These are phyloP conservation scores for Rhodotorula graminis DNA, from an alignment of 768 basidiomycete species.

Conservation along the genomic window DNA sequence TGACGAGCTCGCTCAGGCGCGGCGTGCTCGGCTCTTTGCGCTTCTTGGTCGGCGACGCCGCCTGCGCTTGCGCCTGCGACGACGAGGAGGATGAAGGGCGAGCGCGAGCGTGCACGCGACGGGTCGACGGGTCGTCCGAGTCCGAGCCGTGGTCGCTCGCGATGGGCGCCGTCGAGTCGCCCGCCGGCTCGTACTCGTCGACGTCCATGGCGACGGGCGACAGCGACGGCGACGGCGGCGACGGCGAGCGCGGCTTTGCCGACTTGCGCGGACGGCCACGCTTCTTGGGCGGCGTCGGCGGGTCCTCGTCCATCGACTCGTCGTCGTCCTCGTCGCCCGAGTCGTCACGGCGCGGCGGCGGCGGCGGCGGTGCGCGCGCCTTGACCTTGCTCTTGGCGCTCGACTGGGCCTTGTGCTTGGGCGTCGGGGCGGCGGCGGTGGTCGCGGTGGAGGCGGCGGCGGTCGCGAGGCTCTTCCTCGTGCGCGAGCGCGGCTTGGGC, in stretches of 20 bases:
- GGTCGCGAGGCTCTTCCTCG: background rate
- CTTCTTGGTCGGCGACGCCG: background rate
- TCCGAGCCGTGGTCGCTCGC: background rate
- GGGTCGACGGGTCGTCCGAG: background rate
- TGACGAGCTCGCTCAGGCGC: slow-evolving; percentile 1
- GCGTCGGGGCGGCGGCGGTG: background rate
- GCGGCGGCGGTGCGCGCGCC: too few relatives aligned
- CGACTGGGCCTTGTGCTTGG: background rate
- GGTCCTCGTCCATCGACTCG: background rate
- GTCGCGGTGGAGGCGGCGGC: background rate
- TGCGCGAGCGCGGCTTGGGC: background rate
- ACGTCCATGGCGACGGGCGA: background rate
- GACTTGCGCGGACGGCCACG: background rate
- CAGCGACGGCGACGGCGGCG: too few relatives aligned
- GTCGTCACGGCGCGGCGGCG: background rate
- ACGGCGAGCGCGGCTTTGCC: background rate
- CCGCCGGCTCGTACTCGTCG: background rate
- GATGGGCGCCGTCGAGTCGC: background rate
- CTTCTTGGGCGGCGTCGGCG: background rate
- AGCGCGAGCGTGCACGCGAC: background rate
- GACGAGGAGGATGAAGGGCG: too few relatives aligned
- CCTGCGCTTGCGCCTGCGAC: too few relatives aligned
- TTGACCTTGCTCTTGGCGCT: background rate
- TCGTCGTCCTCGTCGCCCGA: background rate
- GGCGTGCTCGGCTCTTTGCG: slow-evolving; percentile 12